Conservation (phyloP, 2,329 filamentous ascomycete genomes). For the Diaporthe velutina region DNA sequence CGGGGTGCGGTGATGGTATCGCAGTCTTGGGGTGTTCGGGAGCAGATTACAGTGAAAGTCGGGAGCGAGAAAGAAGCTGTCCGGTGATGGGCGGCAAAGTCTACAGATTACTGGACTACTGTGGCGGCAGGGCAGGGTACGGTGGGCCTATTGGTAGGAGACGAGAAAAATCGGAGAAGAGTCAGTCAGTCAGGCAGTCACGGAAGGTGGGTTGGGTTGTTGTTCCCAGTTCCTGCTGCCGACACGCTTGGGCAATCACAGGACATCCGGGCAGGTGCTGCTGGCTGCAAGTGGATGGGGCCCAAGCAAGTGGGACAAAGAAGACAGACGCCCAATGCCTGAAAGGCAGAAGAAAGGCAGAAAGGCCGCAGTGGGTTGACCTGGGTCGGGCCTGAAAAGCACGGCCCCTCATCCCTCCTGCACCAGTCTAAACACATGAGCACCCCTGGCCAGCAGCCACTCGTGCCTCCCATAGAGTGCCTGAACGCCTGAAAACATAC, state of each 20-base stretch:
- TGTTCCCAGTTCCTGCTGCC: slow-evolving; percentile 8
- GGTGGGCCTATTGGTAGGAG: slow-evolving; percentile 13
- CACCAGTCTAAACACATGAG: not conserved
- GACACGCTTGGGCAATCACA: not conserved
- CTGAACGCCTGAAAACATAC: slow-evolving; percentile 1
- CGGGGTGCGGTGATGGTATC: slow-evolving; percentile 28
- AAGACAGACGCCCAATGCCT: not conserved
- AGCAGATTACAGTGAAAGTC: slow-evolving; percentile 23
- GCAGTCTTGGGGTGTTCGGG: slow-evolving; percentile 2
- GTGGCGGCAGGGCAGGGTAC: not conserved
- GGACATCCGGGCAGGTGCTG: not conserved
- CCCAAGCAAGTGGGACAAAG: slow-evolving; percentile 30
- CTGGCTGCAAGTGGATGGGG: slow-evolving; percentile 8
- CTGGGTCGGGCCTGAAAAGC: slow-evolving; percentile 7
- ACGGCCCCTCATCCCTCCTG: not conserved
- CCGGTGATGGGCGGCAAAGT: slow-evolving; percentile 9
- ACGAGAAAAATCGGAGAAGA: slow-evolving; percentile 32
- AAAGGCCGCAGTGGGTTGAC: slow-evolving; percentile 22
- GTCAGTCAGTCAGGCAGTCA: slow-evolving; percentile 20
- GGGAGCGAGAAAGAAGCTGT: slow-evolving; percentile 23
- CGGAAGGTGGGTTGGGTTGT: slow-evolving; percentile 13
- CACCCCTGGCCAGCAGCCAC: not conserved
- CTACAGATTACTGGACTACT: not conserved
- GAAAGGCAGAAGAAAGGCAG: not conserved
- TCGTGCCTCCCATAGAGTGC: not conserved